Conservation (phyloP, 148 eudicot genomes). For the Hydrangea macrophylla region DNA sequence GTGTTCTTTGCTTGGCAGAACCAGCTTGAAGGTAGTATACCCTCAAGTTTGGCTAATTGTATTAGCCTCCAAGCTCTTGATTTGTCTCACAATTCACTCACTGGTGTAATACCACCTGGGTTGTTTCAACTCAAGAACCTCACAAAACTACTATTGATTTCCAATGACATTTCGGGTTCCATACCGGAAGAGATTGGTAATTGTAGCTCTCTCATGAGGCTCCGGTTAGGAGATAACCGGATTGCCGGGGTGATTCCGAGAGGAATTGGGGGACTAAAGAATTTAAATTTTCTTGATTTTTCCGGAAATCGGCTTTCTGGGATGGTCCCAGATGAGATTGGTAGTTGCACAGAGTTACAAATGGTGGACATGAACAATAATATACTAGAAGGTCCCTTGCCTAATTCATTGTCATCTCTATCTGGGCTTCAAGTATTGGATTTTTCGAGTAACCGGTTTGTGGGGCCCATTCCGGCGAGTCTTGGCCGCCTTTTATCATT, state of each 20-base stretch:
- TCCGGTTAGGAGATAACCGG: constrained; percentile 46
- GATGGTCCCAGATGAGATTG: constrained; percentile 61
- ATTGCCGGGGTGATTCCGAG: constrained; percentile 54
- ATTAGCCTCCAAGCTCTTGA: constrained; percentile 56
- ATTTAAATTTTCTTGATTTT: constrained; percentile 68
- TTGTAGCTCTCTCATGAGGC: constrained; percentile 44
- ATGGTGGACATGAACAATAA: constrained; percentile 62
- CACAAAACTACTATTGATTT: constrained; percentile 62
- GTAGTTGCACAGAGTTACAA: constrained; percentile 54
- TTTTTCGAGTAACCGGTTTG: constrained; percentile 51
- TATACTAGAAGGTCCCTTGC: constrained; percentile 41
- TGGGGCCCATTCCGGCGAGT: constrained; percentile 58
- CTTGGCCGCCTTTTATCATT: constrained; percentile 58
- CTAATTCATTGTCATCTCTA: constrained; percentile 54
- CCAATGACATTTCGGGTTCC: constrained; percentile 68
- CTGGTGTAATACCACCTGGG: constrained; percentile 54
- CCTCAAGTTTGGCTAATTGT: constrained; percentile 48
- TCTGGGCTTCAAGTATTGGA: constrained; percentile 61
- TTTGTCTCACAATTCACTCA: constrained; percentile 62
- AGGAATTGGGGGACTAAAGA: constrained; percentile 54
- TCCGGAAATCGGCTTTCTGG: constrained; percentile 61
- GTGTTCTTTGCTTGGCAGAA: constrained; percentile 85
- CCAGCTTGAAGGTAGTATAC: constrained; percentile 74
- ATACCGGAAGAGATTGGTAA: constrained; percentile 56
- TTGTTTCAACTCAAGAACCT: constrained; percentile 59